Base-by-base conservation (phyloP, 331 rosid genomes). In the Malus hybrid region DNA sequence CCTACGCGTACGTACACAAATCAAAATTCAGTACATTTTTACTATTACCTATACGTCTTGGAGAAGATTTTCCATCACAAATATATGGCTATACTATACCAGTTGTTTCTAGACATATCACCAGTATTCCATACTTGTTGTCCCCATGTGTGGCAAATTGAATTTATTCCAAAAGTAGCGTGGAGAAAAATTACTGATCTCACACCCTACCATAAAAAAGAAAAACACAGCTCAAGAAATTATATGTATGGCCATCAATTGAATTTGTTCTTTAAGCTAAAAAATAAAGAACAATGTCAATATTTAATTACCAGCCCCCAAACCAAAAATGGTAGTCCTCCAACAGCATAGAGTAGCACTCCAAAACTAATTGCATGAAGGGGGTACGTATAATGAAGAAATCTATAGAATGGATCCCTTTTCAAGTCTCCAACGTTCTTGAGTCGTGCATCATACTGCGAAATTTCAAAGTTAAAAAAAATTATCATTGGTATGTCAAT, bases 1-100 rank as follows among this genome's bases (percentile, higher is more conserved):
- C 92, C 98, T 91, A 50, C 62, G 68, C n/a, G n/a, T 16, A 16
- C n/a, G 19, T 15, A 50, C 7, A 20, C 18, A 8, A 6, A 67
- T 24, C 19, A 11, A 66, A 56, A 56, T 19, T 56, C 62, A 56
- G 12, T 11, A 52, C 57, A 11, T 52, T 14, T 18, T 11, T 14
- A 15, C n/a, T 14, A 14, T 14, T 50, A 16, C 56, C n/a, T 5
- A 50, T 26, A 61, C 16, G 6, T 12, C 10, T 26, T 13, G 19
- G 56, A 50, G 56, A 28, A 62, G 7, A 28, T 28, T 62, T 52
- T 52, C 57, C 18, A 52, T 16, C 57, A 16, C 57, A 52, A 1
- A 16, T 19, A 16, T 7, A 52, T 52, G 9, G 18, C 24, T 19
- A 9, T 19, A 56, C 33, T 18, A 36, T 74, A 74, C 78, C 78